Percentiles rank a stretch among this genome's conserved stretches.
phyloP scores from a whole-genome alignment of 2,329 filamentous ascomycete genomes.

The Tolypocladium paradoxum region DNA sequence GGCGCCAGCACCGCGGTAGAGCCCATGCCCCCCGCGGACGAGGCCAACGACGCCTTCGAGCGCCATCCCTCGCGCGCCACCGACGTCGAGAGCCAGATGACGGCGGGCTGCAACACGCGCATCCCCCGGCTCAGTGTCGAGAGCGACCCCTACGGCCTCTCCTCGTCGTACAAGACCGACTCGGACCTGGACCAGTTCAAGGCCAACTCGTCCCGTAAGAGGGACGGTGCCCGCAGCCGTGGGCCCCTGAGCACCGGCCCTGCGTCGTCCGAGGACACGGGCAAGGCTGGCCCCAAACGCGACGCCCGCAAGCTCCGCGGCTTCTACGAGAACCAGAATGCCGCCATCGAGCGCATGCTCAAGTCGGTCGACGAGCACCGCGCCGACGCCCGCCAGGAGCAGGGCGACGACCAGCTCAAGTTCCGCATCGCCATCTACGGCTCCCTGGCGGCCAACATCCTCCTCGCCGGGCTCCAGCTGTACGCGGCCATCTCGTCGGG shows the following conservation, averaged over 20 bases:
- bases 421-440: conserved; percentile 56
- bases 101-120: conserved; percentile 24
- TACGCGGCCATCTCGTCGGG: conserved; percentile 80
- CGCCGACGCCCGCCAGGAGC: conserved; percentile 68
- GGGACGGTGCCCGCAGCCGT: conserved; percentile 31
- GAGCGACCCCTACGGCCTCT: conserved; percentile 74
- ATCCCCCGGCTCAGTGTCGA: conserved; percentile 49
- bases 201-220: conserved; percentile 71
- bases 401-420: conserved; percentile 70
- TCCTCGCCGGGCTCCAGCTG: conserved; percentile 70
- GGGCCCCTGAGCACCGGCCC: conserved; percentile 5
- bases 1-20: conserved; percentile 38
- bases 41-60: conserved; percentile 27
- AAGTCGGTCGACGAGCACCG: conserved; percentile 90
- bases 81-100: conserved; percentile 40
- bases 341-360: conserved; percentile 81
- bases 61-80: conserved; percentile 28
- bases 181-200: conserved; percentile 67
- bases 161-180: conserved; percentile 64
- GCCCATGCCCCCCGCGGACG: conserved; percentile 18
- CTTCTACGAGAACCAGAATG: conserved; percentile 88
- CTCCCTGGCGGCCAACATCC: conserved; percentile 68
- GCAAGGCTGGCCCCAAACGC: conserved; percentile 13
- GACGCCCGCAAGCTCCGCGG: conserved; percentile 51
- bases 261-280: background rate